phyloP scores from a whole-genome alignment of 2,329 filamentous ascomycete species.

The Microcyclosporella mali region DNA sequence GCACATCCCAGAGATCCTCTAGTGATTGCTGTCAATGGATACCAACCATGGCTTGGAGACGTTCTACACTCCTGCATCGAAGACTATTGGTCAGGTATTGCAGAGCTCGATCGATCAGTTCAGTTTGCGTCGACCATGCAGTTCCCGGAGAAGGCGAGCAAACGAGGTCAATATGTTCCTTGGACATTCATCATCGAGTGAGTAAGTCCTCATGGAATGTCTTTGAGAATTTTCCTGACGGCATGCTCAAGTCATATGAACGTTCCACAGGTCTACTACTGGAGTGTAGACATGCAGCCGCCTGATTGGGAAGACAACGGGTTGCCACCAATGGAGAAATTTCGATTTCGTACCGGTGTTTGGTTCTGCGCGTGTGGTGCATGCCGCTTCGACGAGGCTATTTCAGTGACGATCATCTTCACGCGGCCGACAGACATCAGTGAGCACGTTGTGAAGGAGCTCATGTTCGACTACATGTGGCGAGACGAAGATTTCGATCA shows the following conservation, averaged over 20 bases:
- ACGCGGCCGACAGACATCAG: conserved; percentile 27
- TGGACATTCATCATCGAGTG: conserved; percentile 35
- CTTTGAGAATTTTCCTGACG: neutral
- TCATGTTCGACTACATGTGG: conserved; percentile 31
- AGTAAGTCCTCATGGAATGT: conserved; percentile 13
- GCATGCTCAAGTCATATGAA: conserved; percentile 28
- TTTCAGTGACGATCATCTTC: conserved; percentile 32
- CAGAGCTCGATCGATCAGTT: conserved; percentile 31
- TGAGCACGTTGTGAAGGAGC: conserved; percentile 29
- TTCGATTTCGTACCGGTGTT: conserved; percentile 32
- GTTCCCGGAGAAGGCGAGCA: conserved; percentile 31
- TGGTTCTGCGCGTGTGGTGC: conserved; percentile 33
- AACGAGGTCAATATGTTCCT: conserved; percentile 26
- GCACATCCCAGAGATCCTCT: conserved; percentile 28
- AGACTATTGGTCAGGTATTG: conserved; percentile 29
- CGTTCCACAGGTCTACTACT: conserved; percentile 35
- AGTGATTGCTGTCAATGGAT: conserved; percentile 31
- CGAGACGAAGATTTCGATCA: conserved; percentile 29
- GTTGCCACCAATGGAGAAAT: conserved; percentile 27
- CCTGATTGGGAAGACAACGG: conserved; percentile 20
- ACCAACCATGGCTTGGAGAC: conserved; percentile 32
- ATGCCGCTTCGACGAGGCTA: conserved; percentile 24
- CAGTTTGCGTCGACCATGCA: conserved; percentile 32
- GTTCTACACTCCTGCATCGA: conserved; percentile 31
- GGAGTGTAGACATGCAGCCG: conserved; percentile 31